These are phyloP conservation scores for Kalanchoe fedtschenkoi DNA, from an alignment of 164 flowering plant genomes.

Conservation along the genomic window DNA sequence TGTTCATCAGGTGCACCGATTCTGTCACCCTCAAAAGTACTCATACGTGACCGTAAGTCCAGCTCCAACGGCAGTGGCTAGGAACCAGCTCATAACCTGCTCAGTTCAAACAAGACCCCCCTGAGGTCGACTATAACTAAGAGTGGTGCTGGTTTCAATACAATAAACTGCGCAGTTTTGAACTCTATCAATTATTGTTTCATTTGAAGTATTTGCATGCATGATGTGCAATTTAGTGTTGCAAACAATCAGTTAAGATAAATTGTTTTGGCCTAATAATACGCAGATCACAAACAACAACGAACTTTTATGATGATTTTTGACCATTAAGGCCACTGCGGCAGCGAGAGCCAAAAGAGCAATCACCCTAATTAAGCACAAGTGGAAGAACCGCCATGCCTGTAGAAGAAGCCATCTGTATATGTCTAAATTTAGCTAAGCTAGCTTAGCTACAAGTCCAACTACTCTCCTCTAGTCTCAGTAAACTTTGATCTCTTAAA, in stretches of 20 bases:
- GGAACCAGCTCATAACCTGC: constrained; percentile 28
- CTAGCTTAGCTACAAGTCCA: too few species aligned
- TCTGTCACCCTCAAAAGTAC: constrained; percentile 1
- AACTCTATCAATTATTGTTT: too few species aligned
- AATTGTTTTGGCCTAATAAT: background rate
- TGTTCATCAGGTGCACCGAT: constrained; percentile 1
- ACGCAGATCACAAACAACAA: too few species aligned
- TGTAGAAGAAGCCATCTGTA: constrained; percentile 4
- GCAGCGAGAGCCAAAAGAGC: background rate
- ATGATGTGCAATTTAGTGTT: too few species aligned
- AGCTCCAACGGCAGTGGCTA: constrained; percentile 34
- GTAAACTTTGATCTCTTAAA: background rate
- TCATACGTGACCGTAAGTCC: constrained; percentile 31
- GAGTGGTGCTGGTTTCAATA: too few species aligned
- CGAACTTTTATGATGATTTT: background rate
- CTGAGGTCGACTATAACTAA: too few species aligned
- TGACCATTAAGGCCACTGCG: constrained; percentile 1
- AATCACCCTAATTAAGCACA: background rate
- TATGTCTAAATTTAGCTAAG: background rate
- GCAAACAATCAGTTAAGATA: too few species aligned
- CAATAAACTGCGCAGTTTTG: constrained; percentile 13
- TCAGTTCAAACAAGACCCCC: background rate
- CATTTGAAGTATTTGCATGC: too few species aligned
- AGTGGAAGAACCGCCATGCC: background rate
- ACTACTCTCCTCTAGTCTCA: too few species aligned